A percentile compares a stretch with the other conserved stretches of the same genome.
Evolutionary conservation across 2,329 filamentous ascomycete species (phyloP).

Genomic region (Penicillium verrucosum): DNA sequence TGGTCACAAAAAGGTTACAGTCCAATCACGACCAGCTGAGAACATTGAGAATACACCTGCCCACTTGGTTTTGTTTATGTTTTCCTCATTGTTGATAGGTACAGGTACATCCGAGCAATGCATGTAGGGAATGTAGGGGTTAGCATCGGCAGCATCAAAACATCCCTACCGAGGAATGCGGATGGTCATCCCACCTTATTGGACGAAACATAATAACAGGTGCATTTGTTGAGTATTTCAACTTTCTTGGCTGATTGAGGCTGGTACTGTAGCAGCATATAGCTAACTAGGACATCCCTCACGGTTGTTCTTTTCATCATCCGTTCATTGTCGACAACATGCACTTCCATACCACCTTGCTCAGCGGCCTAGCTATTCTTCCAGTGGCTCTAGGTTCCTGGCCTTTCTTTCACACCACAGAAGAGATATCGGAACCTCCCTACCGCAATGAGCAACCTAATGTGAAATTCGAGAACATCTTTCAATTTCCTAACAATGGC

Average conservation of each 20-base stretch:
- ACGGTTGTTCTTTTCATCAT: not conserved
- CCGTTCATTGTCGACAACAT: conserved; percentile 2
- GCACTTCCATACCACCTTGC: conserved; percentile 4
- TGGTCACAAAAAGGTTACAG: no score
- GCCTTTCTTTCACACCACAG: not conserved
- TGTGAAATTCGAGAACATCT: conserved; percentile 19
- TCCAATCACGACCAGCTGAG: not conserved
- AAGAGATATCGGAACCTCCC: not conserved
- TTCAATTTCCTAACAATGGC: conserved; percentile 25
- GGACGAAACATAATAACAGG: not conserved
- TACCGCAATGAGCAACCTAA: conserved; percentile 15
- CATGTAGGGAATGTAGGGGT: not conserved
- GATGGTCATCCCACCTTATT: not conserved
- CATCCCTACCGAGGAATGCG: not conserved
- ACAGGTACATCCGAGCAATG: not conserved
- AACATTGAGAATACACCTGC: no score
- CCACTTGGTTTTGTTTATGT: not conserved
- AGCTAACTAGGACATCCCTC: not conserved
- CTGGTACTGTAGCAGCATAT: not conserved
- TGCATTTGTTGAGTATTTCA: not conserved
- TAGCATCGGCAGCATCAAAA: not conserved
- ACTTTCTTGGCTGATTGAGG: not conserved
- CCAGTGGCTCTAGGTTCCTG: conserved; percentile 11
- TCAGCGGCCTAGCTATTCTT: conserved; percentile 9
- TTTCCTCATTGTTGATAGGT: not conserved